phyloP scores from a whole-genome alignment of 495 filamentous ascomycete species.

The Polyplosphaeria fusca region DNA sequence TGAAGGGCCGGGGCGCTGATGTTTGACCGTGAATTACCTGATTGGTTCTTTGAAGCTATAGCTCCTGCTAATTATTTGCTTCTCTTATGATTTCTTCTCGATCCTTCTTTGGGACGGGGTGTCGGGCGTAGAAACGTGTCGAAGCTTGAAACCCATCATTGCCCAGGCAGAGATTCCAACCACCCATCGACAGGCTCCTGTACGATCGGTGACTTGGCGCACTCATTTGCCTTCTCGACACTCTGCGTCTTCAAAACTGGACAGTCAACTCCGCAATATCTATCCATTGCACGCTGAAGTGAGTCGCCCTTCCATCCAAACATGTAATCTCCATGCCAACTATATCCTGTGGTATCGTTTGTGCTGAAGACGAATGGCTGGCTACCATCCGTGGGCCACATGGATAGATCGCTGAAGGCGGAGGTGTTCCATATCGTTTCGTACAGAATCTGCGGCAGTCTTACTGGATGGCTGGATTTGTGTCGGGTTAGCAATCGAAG shows the following conservation, averaged over 20 bases:
- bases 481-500: background rate
- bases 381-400: conserved; percentile 19
- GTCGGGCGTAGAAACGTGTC: too few species aligned
- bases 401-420: conserved; percentile 11
- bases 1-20: too few species aligned
- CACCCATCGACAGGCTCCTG: conserved; percentile 23
- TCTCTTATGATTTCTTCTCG: too few species aligned
- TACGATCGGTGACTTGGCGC: conserved; percentile 1
- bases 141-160: too few species aligned
- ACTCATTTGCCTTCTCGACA: conserved; percentile 14
- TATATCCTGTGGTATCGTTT: conserved; percentile 18
- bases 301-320: conserved; percentile 26
- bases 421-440: conserved; percentile 22
- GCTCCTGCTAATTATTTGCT: too few species aligned
- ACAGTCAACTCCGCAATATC: conserved; percentile 5
- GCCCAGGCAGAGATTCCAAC: conserved; percentile 9
- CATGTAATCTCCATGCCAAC: conserved; percentile 23
- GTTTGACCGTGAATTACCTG: too few species aligned
- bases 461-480: conserved; percentile 15
- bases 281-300: conserved; percentile 23
- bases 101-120: too few species aligned
- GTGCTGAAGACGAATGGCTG: conserved; percentile 25
- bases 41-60: too few species aligned
- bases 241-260: conserved; percentile 12
- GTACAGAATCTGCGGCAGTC: conserved; percentile 19